phyloP scores from a whole-genome alignment of 768 basidiomycete species.

The Butyriboletus loyo region DNA sequence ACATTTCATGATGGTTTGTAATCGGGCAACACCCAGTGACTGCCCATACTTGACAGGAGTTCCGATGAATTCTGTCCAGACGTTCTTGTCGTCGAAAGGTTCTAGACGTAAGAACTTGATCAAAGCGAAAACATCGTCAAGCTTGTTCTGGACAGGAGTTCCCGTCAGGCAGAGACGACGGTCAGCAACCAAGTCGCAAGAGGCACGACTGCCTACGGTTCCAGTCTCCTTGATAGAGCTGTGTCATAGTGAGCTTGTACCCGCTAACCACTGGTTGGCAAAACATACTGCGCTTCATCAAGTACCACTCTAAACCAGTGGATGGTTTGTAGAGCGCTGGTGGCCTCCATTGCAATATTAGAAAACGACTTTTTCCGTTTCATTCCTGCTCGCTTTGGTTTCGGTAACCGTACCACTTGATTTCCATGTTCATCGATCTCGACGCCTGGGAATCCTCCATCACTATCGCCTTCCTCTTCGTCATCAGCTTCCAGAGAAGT shows the following conservation, averaged over 20 bases:
- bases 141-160: slow-evolving; percentile 98
- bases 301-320: slow-evolving; percentile 96
- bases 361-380: slow-evolving; percentile 60
- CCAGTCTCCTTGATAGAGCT: slow-evolving; percentile 96
- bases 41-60: slow-evolving; percentile 91
- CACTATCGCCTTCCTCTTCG: slow-evolving; percentile 64
- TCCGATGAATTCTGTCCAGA: slow-evolving; percentile 93
- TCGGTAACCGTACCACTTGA: slow-evolving; percentile 53
- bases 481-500: slow-evolving; percentile 58
- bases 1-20: slow-evolving; percentile 96
- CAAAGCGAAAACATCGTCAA: slow-evolving; percentile 96
- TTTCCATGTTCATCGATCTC: slow-evolving; percentile 71
- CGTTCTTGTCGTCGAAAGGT: slow-evolving; percentile 89
- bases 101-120: slow-evolving; percentile 92
- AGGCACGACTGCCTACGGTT: slow-evolving; percentile 92
- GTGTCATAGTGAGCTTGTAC: slow-evolving; percentile 1
- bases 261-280: not conserved
- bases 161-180: slow-evolving; percentile 94
- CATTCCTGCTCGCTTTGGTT: slow-evolving; percentile 63
- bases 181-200: slow-evolving; percentile 91
- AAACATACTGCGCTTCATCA: slow-evolving; percentile 92
- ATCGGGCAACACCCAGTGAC: slow-evolving; percentile 82
- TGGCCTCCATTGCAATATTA: slow-evolving; percentile 43
- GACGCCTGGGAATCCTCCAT: slow-evolving; percentile 57
- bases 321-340: slow-evolving; percentile 87